Evolutionary conservation across 768 basidiomycete species (phyloP).

Genomic region (Cantharellus cinnabarinus): DNA sequence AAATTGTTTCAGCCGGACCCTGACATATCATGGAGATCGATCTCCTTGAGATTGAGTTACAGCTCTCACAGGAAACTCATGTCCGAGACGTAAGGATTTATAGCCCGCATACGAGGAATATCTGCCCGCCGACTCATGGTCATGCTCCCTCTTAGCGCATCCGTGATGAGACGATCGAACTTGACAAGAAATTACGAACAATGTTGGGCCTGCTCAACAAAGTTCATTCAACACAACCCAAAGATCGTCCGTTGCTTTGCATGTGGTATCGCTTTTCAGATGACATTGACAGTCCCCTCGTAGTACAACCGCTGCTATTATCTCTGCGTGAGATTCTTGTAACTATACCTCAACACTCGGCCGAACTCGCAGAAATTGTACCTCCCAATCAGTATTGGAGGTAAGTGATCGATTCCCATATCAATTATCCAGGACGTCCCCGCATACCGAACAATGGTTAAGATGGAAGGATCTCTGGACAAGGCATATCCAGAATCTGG

Average conservation of each 20-base stretch:
- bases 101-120: neutral
- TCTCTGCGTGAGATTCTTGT: too few species aligned
- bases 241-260: slow-evolving; percentile 2
- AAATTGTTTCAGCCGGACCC: too few species aligned
- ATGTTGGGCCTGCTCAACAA: slow-evolving; percentile 8
- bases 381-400: slow-evolving; percentile 9
- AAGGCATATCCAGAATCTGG: slow-evolving; percentile 2
- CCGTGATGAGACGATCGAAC: slow-evolving; percentile 3
- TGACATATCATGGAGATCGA: neutral
- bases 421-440: neutral
- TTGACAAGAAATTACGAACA: slow-evolving; percentile 6
- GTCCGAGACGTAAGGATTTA: neutral
- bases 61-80: neutral
- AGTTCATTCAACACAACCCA: slow-evolving; percentile 7
- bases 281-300: too few species aligned
- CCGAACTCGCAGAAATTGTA: slow-evolving; percentile 2
- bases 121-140: neutral
- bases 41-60: neutral
- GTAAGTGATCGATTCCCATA: neutral
- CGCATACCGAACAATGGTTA: neutral
- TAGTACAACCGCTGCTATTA: too few species aligned
- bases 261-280: neutral
- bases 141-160: neutral
- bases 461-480: slow-evolving; percentile 10
- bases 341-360: neutral